A percentile compares a stretch with the other conserved stretches of the same genome.
These are phyloP conservation scores for Beauveria bassiana DNA, from an alignment of 2,329 filamentous ascomycete species.

Conservation along the genomic window DNA sequence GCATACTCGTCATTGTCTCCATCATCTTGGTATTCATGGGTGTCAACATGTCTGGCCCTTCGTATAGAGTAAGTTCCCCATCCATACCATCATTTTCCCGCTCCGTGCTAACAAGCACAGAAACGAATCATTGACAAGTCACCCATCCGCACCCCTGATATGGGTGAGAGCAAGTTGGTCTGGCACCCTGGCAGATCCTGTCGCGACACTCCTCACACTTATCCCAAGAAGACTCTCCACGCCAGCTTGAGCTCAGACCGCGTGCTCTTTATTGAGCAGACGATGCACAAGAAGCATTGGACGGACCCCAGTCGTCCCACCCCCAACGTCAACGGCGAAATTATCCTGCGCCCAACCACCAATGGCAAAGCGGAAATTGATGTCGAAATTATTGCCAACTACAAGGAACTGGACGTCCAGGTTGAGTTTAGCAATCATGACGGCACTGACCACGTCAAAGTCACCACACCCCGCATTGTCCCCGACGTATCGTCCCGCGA, in stretches of 20 bases:
- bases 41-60: conserved; percentile 13
- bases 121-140: conserved; percentile 18
- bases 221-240: conserved; percentile 12
- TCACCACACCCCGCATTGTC: conserved; percentile 31
- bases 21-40: conserved; percentile 23
- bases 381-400: conserved; percentile 38
- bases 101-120: conserved; percentile 10
- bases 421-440: conserved; percentile 24
- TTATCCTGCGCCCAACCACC: conserved; percentile 34
- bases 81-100: not conserved
- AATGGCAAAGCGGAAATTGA: conserved; percentile 29
- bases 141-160: conserved; percentile 19
- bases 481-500: conserved; percentile 15
- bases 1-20: conserved; percentile 25
- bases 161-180: conserved; percentile 16
- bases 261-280: conserved; percentile 34
- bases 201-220: conserved; percentile 18
- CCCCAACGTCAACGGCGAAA: conserved; percentile 36
- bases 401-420: conserved; percentile 30
- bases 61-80: conserved; percentile 23
- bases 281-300: conserved; percentile 18
- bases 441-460: conserved; percentile 27
- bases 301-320: conserved; percentile 13
- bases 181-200: conserved; percentile 23
- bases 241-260: conserved; percentile 28